Evolutionary conservation across 1,284 basidiomycete species (phyloP).

Genomic region (Melampsora larici-populina): DNA sequence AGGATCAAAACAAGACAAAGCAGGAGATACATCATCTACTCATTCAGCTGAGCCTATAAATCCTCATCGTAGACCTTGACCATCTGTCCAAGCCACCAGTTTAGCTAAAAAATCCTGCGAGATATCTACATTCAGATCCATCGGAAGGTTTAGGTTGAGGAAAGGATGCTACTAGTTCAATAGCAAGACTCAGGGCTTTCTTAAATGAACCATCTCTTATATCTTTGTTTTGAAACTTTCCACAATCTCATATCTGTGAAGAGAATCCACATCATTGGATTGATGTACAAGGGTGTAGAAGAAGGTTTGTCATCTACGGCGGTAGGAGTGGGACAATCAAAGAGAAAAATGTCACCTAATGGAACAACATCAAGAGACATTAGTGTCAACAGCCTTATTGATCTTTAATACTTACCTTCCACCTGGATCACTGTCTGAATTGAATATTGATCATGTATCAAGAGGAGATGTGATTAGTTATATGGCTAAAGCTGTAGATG

Average conservation of each 20-base stretch:
- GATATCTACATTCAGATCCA: conserved; percentile 45
- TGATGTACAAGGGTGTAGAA: conserved; percentile 94
- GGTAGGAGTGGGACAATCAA: conserved; percentile 60
- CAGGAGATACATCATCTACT: conserved; percentile 1
- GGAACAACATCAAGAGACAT: conserved; percentile 93
- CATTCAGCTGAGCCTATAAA: conserved; percentile 51
- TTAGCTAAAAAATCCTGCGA: conserved; percentile 60
- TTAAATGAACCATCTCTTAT: conserved; percentile 88
- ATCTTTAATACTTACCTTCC: conserved; percentile 95
- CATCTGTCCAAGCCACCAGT: conserved; percentile 47
- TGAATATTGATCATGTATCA: conserved; percentile 96
- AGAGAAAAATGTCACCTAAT: conserved; percentile 59
- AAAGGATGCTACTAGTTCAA: conserved; percentile 73
- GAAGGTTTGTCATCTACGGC: conserved; percentile 91
- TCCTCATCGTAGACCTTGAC: conserved; percentile 56
- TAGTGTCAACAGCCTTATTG: conserved; percentile 88
- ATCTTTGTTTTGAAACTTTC: conserved; percentile 86
- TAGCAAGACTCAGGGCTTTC: conserved; percentile 84
- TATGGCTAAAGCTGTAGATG: conserved; percentile 62
- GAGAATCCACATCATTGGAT: conserved; percentile 97
- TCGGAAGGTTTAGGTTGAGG: conserved; percentile 57
- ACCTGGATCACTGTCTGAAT: conserved; percentile 86
- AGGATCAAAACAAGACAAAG: conserved; percentile 27
- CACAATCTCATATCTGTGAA: conserved; percentile 92
- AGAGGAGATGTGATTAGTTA: conserved; percentile 90